These are phyloP conservation scores for Chaetomium tenue DNA, from an alignment of 495 filamentous ascomycete species.

Conservation along the genomic window DNA sequence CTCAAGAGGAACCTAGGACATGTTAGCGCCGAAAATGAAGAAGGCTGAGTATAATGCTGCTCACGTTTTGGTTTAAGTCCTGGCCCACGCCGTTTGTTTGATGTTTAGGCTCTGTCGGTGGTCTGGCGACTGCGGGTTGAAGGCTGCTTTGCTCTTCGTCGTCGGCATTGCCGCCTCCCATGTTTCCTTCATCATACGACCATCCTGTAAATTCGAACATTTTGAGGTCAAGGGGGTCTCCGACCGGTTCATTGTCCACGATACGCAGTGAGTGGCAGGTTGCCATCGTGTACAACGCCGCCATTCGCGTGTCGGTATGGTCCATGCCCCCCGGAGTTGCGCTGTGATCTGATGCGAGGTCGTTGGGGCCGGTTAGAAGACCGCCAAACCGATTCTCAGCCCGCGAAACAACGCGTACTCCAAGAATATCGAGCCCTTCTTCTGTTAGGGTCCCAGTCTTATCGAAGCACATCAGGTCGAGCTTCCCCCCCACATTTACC, in stretches of 20 bases:
- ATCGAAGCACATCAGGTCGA: constrained; percentile 96
- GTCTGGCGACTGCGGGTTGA: constrained; percentile 79
- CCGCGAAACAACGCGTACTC: constrained; percentile 69
- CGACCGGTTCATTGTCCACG: constrained; percentile 83
- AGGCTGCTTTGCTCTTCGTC: constrained; percentile 66
- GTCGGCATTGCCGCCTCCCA: constrained; percentile 54
- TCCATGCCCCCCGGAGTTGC: constrained; percentile 56
- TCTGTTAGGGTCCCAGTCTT: constrained; percentile 98
- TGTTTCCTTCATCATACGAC: constrained; percentile 83
- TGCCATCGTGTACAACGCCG: constrained; percentile 88
- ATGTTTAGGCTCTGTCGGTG: constrained; percentile 62
- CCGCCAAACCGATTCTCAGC: constrained; percentile 56
- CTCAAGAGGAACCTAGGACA: constrained; percentile 56
- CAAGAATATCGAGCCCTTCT: constrained; percentile 93
- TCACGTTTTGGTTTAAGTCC: constrained; percentile 28
- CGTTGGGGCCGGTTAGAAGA: constrained; percentile 46
- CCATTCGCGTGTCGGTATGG: constrained; percentile 63
- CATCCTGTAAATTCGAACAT: constrained; percentile 99
- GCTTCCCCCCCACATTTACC: constrained; percentile 93
- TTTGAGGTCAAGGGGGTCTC: constrained; percentile 93
- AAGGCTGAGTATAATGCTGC: background rate
- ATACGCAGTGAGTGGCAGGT: constrained; percentile 91
- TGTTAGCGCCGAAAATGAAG: constrained; percentile 14
- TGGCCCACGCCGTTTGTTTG: constrained; percentile 45
- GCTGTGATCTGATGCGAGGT: constrained; percentile 54